These are phyloP conservation scores for Coniochaeta sp. DNA, from an alignment of 2,329 filamentous ascomycete genomes.

Conservation along the genomic window DNA sequence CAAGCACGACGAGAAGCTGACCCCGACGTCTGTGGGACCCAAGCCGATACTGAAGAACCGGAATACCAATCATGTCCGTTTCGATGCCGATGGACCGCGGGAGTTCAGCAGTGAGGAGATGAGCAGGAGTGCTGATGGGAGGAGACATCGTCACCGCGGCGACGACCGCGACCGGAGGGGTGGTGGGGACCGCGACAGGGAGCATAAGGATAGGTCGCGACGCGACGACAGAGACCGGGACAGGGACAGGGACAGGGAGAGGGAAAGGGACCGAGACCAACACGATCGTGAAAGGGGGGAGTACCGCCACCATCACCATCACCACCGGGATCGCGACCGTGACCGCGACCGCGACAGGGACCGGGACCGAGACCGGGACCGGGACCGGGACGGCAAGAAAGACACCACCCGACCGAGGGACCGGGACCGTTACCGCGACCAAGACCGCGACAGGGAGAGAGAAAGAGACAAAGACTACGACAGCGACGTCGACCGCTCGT, in stretches of 20 bases:
- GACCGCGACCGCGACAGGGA: constrained; percentile 13
- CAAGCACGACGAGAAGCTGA: constrained; percentile 17
- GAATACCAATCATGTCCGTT: constrained; percentile 49
- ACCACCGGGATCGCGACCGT: background rate
- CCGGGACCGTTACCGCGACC: constrained; percentile 5
- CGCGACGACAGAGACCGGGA: constrained; percentile 22
- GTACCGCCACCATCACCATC: background rate
- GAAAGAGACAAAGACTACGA: constrained; percentile 10
- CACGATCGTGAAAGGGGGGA: too few relatives aligned
- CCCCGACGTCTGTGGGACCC: constrained; percentile 30
- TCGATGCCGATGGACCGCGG: constrained; percentile 37
- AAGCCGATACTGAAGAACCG: constrained; percentile 58
- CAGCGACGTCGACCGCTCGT: constrained; percentile 22
- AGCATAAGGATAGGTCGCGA: constrained; percentile 23
- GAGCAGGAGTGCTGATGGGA: constrained; percentile 16
- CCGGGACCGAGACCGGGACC: constrained; percentile 12
- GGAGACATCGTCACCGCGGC: constrained; percentile 19
- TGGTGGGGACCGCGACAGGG: constrained; percentile 16
- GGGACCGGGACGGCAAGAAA: constrained; percentile 5
- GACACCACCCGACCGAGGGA: background rate
- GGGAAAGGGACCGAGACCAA: too few relatives aligned
- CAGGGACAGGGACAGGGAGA: constrained; percentile 23
- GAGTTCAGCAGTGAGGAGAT: constrained; percentile 30
- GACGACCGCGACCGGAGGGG: constrained; percentile 20
- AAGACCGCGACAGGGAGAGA: constrained; percentile 14